Percentiles rank a stretch among this genome's conserved stretches.
Conservation (phyloP, 345 rosid species). For the Eucalyptus pauciflora region DNA sequence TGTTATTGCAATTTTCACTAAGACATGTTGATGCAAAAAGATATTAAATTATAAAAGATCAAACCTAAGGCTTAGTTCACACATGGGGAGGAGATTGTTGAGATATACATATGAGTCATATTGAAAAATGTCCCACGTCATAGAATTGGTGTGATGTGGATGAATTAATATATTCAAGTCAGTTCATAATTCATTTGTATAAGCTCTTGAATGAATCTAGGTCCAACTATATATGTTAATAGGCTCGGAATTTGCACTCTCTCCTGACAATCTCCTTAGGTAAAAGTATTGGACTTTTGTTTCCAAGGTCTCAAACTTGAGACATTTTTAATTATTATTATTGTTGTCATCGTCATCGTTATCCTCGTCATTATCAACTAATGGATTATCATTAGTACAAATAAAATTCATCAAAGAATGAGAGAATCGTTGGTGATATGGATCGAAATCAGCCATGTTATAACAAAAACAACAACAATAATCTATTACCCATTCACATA, state of each 20-base stretch:
- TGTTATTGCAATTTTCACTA: background rate
- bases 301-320: background rate
- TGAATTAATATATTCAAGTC: background rate
- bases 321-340: background rate
- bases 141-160: background rate
- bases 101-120: background rate
- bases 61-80: background rate
- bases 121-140: background rate
- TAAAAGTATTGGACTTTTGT: background rate
- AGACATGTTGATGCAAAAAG: background rate
- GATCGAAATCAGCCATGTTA: background rate
- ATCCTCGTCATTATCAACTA: background rate
- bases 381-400: background rate
- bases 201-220: background rate
- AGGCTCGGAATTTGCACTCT: background rate
- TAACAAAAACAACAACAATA: background rate
- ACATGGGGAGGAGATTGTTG: background rate
- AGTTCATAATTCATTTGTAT: background rate
- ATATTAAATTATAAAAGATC: background rate
- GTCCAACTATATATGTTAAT: background rate
- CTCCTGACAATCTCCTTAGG: rapidly evolving
- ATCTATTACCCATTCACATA: background rate
- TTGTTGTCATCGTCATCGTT: background rate
- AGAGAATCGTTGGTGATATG: background rate
- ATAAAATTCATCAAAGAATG: background rate